Conservation (phyloP, 148 eudicot genomes). For the Heliosperma pusillum region DNA sequence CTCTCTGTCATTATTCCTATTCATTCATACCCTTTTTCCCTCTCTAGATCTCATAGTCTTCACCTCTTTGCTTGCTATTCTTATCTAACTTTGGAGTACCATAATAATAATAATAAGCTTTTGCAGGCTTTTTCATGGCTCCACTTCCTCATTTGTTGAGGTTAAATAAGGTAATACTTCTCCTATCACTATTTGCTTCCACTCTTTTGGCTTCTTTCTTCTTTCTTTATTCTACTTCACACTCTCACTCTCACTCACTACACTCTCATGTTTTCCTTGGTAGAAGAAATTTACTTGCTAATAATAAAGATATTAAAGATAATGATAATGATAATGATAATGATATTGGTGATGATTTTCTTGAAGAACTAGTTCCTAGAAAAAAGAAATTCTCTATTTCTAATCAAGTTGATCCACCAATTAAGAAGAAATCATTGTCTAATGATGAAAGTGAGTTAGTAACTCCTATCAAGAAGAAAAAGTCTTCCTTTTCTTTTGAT, state of each 20-base stretch:
- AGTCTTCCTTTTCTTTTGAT: background rate
- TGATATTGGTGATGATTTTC: conserved; percentile 11
- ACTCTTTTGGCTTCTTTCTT: conserved; percentile 28
- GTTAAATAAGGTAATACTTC: conserved; percentile 35
- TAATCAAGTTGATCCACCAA: background rate
- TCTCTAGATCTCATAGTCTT: background rate
- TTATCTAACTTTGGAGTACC: background rate
- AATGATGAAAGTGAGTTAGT: background rate
- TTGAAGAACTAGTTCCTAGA: conserved; percentile 9
- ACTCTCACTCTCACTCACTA: background rate
- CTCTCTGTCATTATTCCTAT: background rate
- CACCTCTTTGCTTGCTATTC: background rate
- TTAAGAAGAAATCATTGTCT: background rate
- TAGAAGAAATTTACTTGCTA: conserved; percentile 20
- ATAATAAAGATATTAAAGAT: background rate
- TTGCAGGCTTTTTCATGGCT: conserved; percentile 31
- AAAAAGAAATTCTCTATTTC: conserved; percentile 8
- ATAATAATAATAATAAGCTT: background rate
- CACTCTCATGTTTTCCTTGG: conserved; percentile 8
- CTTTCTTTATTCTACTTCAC: conserved; percentile 24
- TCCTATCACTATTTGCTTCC: conserved; percentile 22
- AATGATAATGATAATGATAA: conserved; percentile 9
- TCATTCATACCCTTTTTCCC: background rate
- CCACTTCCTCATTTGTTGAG: conserved; percentile 37
- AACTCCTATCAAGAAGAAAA: conserved; percentile 1